Evolutionary conservation across 495 filamentous ascomycete genomes (phyloP), one percentile per base, ranked within the genome.

Genomic region (Neurospora tetraspora): DNA sequence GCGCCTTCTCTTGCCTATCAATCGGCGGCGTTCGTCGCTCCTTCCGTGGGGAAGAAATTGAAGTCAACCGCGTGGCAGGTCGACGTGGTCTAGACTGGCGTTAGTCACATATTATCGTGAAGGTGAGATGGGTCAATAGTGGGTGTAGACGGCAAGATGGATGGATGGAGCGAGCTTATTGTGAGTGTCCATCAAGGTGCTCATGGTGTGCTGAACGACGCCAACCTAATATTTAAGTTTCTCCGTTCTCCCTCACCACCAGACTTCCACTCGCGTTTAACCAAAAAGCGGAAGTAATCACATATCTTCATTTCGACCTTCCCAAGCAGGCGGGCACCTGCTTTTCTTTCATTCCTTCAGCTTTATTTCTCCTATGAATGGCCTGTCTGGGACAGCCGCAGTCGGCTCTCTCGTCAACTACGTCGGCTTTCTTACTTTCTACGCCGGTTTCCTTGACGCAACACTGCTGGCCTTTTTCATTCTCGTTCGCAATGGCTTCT

Each of bases 401-500:
- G 47, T 47, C 37, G 40, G 53, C 73, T 20, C 61, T 20, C 18
- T 72, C 43, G 72, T 68, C 40, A 69, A 59, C 40, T 34, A 43
- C 40, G 20, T 73, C 11, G 53, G 68, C 40, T 79, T 71, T 71
- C 71, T 23, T 5, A 69, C 43, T 12, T 45, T 78, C 27, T 76
- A 61, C 69, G 18, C 69, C 5, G 74, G 72, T n/a, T 47, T 27
- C 5, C 0, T 40, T 23, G 73, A 81, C 59, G 70, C 42, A 6
- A 8, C 69, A 4, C 65, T 79, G 27, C n/a, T 79, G 53, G 37
- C 68, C 27, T 42, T 53, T 1, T 77, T 76, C 27, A 12, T 65
- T 18, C 5, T 73, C 16, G 20, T 70, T 16, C 70, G 72, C 9
- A 72, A 74, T 8, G 70, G 68, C 16, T 16, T 61, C 23, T 61